Evolutionary conservation across 1,284 basidiomycete genomes (phyloP), one percentile per base, ranked within the genome.

Genomic region (Grifola frondosa): DNA sequence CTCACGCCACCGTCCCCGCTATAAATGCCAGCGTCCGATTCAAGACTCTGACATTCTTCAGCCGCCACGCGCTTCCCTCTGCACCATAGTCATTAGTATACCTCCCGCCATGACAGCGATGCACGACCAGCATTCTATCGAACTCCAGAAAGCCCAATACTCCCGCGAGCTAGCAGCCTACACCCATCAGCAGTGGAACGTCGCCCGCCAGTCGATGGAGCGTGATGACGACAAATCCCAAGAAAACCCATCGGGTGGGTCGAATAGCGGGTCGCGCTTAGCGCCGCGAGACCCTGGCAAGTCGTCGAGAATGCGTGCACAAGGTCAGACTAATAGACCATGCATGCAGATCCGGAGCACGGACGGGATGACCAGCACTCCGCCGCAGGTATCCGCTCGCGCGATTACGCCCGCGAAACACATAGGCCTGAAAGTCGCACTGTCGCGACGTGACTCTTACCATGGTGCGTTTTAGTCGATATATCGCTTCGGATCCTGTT

Each of bases 131-230:
- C 50, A 52, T 19, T 54, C 57, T 26, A 36, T 73, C 40, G 75
- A 81, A 50, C 63, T 72, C 29, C 65, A 71, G 54, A 80, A 76
- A 56, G 65, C 64, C 21, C 65, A 65, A 22, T 84, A 84, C 53
- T 73, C 80, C 5, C 68, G 66, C 33, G 73, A 81, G 54, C 64
- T 84, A n/a, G 77, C 76, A 0, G 77, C 68, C 4, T 71, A 82
- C 58, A 84, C 81, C 5, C 63, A 74, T 30, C 69, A 68, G 33
- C 81, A 84, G 56, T 80, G 76, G 73, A 69, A 74, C 38, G 30
- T 54, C 15, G 63, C 62, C 21, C 60, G 65, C 56, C 57, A 59
- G 31, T 37, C 53, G 3, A 48, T 60, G 34, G 60, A 67, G 30
- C 42, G 41, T 10, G 42, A 44, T 20, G 28, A 36, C 11, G 47